These are phyloP conservation scores for Saururus chinensis DNA, from an alignment of 164 flowering plant genomes.

Conservation along the genomic window DNA sequence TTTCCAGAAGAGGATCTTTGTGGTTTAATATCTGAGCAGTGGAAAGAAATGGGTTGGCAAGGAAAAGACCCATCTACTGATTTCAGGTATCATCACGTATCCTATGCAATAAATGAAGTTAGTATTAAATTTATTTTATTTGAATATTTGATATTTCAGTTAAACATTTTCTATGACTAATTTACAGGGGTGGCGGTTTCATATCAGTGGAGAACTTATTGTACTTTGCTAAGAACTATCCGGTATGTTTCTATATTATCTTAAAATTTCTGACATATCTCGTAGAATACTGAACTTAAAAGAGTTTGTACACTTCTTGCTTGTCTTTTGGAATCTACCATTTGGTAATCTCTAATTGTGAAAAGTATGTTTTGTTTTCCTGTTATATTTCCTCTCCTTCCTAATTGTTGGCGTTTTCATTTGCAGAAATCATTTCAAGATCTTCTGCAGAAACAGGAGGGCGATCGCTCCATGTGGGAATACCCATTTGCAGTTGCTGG, in stretches of 20 bases:
- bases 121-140: not conserved
- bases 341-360: not conserved
- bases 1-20: constrained; percentile 23
- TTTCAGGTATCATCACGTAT: constrained; percentile 11
- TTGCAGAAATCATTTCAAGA: constrained; percentile 82
- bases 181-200: constrained; percentile 23
- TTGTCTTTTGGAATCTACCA: not conserved
- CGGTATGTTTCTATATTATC: constrained; percentile 3
- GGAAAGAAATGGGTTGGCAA: constrained; percentile 31
- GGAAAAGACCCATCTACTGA: constrained; percentile 26
- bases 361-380: no score
- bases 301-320: not conserved
- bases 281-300: not conserved
- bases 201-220: constrained; percentile 22
- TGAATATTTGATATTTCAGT: not conserved
- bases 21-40: constrained; percentile 22
- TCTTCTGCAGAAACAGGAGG: constrained; percentile 84
- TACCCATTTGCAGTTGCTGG: constrained; percentile 99
- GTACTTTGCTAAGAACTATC: constrained; percentile 20
- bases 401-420: not conserved
- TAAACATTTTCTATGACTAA: no score
- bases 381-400: not conserved
- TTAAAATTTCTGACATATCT: not conserved
- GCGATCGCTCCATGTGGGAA: constrained; percentile 87
- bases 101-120: not conserved